These are phyloP conservation scores for Nitzschia sp. DNA, from an alignment of 108 stramenopile species.

Conservation along the genomic window DNA sequence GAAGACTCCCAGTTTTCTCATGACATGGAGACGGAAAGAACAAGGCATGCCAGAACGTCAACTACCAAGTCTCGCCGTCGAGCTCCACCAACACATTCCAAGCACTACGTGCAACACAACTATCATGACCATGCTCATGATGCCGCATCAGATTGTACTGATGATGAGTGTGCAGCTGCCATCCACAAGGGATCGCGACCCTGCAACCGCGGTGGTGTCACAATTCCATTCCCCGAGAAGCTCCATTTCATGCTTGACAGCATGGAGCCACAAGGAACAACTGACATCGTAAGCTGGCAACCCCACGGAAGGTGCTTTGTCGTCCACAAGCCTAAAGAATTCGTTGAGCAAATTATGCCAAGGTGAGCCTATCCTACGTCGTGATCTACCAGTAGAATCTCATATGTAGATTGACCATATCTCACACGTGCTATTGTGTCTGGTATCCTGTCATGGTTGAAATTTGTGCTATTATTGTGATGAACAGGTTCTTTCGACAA, in stretches of 20 bases:
- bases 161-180: conserved; percentile 15
- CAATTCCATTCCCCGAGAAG: conserved; percentile 64
- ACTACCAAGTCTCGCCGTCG: conserved; percentile 4
- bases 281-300: conserved; percentile 64
- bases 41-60: neutral
- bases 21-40: neutral
- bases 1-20: neutral
- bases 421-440: no score
- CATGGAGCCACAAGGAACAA: conserved; percentile 43
- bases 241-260: conserved; percentile 58
- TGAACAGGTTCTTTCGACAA: conserved; percentile 27
- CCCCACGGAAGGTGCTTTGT: conserved; percentile 67
- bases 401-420: no score
- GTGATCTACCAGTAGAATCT: no score
- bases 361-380: conserved; percentile 33
- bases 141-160: neutral
- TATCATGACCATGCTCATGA: conserved; percentile 44
- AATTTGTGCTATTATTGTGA: no score
- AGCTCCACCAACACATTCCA: conserved; percentile 7
- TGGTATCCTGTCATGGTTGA: no score
- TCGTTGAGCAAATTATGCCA: conserved; percentile 73
- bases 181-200: conserved; percentile 8
- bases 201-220: conserved; percentile 58
- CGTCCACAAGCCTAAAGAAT: conserved; percentile 57
- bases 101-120: conserved; percentile 52